Evolutionary conservation across 2,329 filamentous ascomycete genomes (phyloP), one percentile per base, ranked within the genome.

Genomic region (Endocalyx cinctus): DNA sequence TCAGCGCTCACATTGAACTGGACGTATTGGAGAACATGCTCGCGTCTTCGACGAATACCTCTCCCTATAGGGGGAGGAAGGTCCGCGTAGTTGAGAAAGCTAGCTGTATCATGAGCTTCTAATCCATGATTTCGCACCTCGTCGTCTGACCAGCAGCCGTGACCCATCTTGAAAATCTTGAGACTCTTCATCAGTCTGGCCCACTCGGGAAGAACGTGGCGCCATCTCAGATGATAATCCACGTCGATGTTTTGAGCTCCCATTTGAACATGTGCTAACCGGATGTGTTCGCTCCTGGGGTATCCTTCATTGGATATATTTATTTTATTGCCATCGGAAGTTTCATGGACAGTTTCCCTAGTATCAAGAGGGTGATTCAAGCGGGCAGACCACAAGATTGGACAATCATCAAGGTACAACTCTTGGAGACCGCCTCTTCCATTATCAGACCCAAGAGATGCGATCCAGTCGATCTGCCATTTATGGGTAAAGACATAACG

Each of bases 391-490:
- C 40, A 44, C 32, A 58, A 26, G 15, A 67, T 64, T 1, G 58
- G 51, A 33, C 66, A 71, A 33, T 65, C 51, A 26, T 69, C 65
- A 0, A 72, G 49, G 10, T 64, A 58, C 1, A 72, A 44, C 25
- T 63, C 55, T 11, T 59, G 40, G 0, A 72, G 50, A 0, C 64
- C 66, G 0, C 45, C 46, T 2, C 23, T 33, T 2, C 37, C 41
- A n/a, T 49, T 52, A 4, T 31, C 27, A 5, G 37, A 10, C 5
- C 45, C 52, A 4, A 71, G 51, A 0, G 55, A 57, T 0, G 63
- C 37, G 4, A 73, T 59, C 67, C 67, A 72, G 8, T 64, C 60
- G 1, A 70, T 44, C 33, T 72, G 67, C 53, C 59, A 63, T 14
- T 69, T 58, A 20, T 69, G 57, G 5, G 55, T 55, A 29, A 73